These are phyloP conservation scores for Podaxis sp. DNA, from an alignment of 768 basidiomycete genomes.

Conservation along the genomic window DNA sequence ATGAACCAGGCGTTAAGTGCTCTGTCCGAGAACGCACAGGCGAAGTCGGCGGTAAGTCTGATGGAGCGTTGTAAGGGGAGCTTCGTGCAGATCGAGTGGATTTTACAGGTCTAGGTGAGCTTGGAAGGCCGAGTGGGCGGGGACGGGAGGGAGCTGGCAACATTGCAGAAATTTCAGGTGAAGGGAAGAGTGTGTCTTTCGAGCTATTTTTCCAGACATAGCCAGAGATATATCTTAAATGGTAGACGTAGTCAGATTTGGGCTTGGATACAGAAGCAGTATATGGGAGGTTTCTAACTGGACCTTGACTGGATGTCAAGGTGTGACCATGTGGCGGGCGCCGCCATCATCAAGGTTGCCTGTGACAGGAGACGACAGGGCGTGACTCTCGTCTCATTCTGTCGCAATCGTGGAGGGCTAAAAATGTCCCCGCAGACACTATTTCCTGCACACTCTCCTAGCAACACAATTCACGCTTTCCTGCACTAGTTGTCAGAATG, in stretches of 20 bases:
- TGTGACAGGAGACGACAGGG: neutral
- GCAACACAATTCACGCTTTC: neutral
- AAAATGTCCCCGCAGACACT: neutral
- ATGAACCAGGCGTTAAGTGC: neutral
- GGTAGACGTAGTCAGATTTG: neutral
- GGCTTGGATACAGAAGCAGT: constrained; percentile 5
- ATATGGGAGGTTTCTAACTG: neutral
- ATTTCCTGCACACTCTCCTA: neutral
- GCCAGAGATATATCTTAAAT: neutral
- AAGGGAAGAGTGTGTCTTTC: neutral
- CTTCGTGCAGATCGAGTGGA: neutral
- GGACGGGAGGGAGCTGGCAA: neutral
- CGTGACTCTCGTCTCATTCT: constrained; percentile 12
- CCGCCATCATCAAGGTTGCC: neutral
- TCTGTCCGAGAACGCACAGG: neutral
- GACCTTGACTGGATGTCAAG: neutral
- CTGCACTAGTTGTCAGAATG: constrained; percentile 2
- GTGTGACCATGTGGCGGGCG: neutral
- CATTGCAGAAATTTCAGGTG: neutral
- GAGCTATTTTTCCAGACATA: neutral
- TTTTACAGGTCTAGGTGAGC: constrained; percentile 1
- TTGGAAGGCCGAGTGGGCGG: constrained; percentile 4
- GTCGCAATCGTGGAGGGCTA: constrained; percentile 10
- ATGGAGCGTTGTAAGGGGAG: neutral
- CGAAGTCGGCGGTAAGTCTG: neutral